Conservation (phyloP, 208 protist species). For the Acanthamoeba divionensis region DNA sequence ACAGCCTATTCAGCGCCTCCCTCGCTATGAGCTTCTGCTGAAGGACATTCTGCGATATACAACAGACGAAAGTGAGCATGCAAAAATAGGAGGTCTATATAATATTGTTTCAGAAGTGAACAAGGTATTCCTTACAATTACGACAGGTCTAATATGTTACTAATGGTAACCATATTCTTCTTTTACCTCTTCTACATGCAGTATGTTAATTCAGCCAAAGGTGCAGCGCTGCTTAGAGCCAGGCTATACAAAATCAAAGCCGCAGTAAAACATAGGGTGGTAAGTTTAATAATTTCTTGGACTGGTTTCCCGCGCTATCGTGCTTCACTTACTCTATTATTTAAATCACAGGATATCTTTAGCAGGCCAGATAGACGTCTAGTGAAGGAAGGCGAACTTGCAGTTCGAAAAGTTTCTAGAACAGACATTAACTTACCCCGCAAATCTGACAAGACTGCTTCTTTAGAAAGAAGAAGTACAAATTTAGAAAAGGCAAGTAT, state of each 20-base stretch:
- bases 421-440: not conserved
- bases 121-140: not conserved
- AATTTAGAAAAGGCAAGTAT: not conserved
- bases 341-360: no score
- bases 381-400: not conserved
- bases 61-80: not conserved
- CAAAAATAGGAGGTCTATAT: constrained; percentile 10
- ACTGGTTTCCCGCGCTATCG: no score
- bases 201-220: constrained; percentile 17
- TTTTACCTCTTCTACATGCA: no score
- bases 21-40: constrained; percentile 42
- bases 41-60: not conserved
- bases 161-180: not conserved
- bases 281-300: no score
- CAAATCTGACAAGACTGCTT: not conserved
- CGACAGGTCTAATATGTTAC: not conserved
- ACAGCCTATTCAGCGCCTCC: constrained; percentile 36
- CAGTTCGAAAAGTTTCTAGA: not conserved
- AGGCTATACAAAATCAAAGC: constrained; percentile 16
- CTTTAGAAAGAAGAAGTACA: no score
- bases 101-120: not conserved
- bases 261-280: not conserved
- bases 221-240: not conserved
- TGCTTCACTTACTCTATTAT: no score
- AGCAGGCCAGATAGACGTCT: not conserved